Evolutionary conservation across 345 rosid species (phyloP).

Genomic region (sweet orange (Citrus sinensis)): DVS_A1.0 CM039169.1:28665001-28665500

Average conservation of each 20-base stretch:
- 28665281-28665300: conserved; percentile 47
- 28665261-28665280: conserved; percentile 83
- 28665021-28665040: conserved; percentile 67
- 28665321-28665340: conserved; percentile 69
- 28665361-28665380: conserved; percentile 67
- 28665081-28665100: not conserved
- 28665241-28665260: conserved; percentile 55
- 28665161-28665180: conserved; percentile 10
- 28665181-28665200: conserved; percentile 49
- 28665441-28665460: no score
- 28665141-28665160: not conserved
- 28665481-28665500: no score
- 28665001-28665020: conserved; percentile 59
- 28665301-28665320: conserved; percentile 79
- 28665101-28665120: not conserved
- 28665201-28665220: conserved; percentile 42
- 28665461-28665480: no score
- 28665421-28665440: no score
- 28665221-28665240: conserved; percentile 66
- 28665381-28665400: not conserved
- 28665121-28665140: not conserved
- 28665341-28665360: conserved; percentile 47
- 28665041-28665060: conserved; percentile 30
- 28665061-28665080: not conserved
- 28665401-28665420: no score